Conservation (phyloP, 2,329 filamentous ascomycete species). For the Aspergillus viridinutans region DNA sequence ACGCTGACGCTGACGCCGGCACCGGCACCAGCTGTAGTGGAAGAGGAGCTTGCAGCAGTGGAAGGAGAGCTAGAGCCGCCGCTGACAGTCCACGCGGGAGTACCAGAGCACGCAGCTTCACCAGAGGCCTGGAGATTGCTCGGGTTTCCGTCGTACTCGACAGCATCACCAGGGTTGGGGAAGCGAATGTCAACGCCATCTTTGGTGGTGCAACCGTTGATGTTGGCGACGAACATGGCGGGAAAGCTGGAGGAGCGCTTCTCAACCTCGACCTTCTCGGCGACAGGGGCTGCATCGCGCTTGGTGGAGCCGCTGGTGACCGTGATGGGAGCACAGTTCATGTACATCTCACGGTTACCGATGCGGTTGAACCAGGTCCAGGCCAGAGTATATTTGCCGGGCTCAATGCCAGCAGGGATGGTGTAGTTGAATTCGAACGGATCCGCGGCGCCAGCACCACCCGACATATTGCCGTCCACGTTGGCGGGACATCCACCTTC, state of each 20-base stretch:
- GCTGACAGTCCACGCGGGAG: slow-evolving; percentile 30
- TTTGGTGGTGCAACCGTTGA: slow-evolving; percentile 56
- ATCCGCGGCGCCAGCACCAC: slow-evolving; percentile 41
- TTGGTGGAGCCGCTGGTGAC: slow-evolving; percentile 54
- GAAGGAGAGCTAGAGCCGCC: slow-evolving; percentile 20
- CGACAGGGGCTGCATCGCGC: slow-evolving; percentile 22
- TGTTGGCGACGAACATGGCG: slow-evolving; percentile 71
- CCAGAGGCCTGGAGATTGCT: slow-evolving; percentile 33
- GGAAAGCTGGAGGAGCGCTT: slow-evolving; percentile 62
- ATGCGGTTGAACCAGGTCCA: slow-evolving; percentile 96
- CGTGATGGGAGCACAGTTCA: slow-evolving; percentile 81
- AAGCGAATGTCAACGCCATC: slow-evolving; percentile 59
- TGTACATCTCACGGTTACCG: slow-evolving; percentile 95
- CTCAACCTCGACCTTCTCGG: slow-evolving; percentile 34
- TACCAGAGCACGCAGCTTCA: slow-evolving; percentile 26
- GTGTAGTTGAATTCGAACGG: slow-evolving; percentile 63
- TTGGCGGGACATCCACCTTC: slow-evolving; percentile 78
- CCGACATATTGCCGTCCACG: slow-evolving; percentile 54
- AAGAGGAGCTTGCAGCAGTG: slow-evolving; percentile 12
- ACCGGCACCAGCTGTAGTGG: neutral
- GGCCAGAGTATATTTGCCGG: slow-evolving; percentile 74
- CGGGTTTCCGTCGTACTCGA: slow-evolving; percentile 47
- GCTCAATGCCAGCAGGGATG: slow-evolving; percentile 66
- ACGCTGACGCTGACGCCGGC: neutral
- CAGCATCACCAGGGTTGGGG: slow-evolving; percentile 60